These are phyloP conservation scores for Choiromyces venosus DNA, from an alignment of 495 filamentous ascomycete species.

Conservation along the genomic window DNA sequence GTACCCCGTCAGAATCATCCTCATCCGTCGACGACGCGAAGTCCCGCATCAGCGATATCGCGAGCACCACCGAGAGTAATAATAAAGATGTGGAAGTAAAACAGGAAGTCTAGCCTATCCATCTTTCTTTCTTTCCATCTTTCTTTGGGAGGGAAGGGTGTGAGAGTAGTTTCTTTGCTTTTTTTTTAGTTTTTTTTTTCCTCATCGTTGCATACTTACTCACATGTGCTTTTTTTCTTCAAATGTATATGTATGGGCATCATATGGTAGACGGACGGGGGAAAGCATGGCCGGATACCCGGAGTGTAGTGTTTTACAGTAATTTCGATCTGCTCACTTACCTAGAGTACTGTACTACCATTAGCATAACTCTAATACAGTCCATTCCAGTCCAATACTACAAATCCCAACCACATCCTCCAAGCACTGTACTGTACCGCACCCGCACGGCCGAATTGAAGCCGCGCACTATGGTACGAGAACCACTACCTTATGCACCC, in stretches of 20 bases:
- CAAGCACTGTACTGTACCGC: too few relatives aligned
- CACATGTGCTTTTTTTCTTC: neutral
- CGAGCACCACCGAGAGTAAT: neutral
- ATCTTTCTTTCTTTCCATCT: too few relatives aligned
- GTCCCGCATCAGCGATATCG: neutral
- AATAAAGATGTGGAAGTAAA: neutral
- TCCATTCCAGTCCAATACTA: neutral
- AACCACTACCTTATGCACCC: too few relatives aligned
- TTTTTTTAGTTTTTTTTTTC: neutral
- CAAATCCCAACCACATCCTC: neutral
- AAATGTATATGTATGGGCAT: neutral
- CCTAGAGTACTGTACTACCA: too few relatives aligned
- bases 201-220: neutral
- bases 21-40: neutral
- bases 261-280: neutral
- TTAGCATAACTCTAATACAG: neutral
- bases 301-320: neutral
- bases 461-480: too few relatives aligned
- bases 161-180: neutral
- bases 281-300: too few relatives aligned
- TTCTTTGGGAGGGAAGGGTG: too few relatives aligned
- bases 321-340: neutral
- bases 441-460: too few relatives aligned
- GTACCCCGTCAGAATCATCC: neutral
- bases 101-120: neutral